Conservation (phyloP, 2,329 filamentous ascomycete genomes). For the Trichoderma aggressivum region DNA sequence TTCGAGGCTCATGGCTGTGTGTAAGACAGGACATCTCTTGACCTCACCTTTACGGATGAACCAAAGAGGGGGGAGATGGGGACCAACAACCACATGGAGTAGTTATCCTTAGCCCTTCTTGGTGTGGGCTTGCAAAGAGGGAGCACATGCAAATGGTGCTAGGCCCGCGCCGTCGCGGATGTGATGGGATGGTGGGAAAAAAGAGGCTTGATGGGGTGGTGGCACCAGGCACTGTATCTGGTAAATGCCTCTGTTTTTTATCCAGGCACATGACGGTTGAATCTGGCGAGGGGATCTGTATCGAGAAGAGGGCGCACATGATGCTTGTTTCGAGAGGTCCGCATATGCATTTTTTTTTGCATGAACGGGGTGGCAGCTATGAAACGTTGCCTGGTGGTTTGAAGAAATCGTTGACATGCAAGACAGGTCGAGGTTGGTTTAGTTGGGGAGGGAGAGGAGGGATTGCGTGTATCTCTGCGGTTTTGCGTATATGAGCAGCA, state of each 20-base stretch:
- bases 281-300: background rate
- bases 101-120: background rate
- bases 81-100: background rate
- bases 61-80: background rate
- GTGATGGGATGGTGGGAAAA: background rate
- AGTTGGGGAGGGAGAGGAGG: background rate
- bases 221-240: background rate
- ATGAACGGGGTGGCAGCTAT: background rate
- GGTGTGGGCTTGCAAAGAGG: background rate
- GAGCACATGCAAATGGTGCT: background rate
- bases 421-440: background rate
- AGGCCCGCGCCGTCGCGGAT: constrained; percentile 14
- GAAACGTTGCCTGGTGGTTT: background rate
- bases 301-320: background rate
- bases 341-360: background rate
- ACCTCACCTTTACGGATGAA: background rate
- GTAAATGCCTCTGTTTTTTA: background rate
- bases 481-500: background rate
- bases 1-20: background rate
- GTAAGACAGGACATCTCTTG: background rate
- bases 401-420: background rate
- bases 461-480: background rate
- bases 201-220: background rate
- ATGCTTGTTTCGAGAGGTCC: background rate
- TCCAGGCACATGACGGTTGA: background rate